Base-by-base conservation (phyloP, 1,139 yeast genomes). In the Hyphopichia burtonii region DNA sequence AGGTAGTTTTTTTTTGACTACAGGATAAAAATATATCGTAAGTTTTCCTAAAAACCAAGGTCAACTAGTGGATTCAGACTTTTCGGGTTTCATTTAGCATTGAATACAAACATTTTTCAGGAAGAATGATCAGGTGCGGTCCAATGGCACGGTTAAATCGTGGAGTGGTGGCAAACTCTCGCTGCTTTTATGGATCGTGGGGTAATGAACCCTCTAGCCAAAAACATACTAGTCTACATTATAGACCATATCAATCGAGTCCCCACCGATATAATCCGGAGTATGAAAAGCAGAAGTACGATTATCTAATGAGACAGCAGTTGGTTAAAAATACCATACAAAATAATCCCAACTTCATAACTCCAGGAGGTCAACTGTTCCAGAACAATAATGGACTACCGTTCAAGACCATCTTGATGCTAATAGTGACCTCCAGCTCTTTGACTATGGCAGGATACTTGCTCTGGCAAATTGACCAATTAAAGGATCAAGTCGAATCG, bases 391-490 rank as follows among this genome's bases (percentile, higher is more conserved):
- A 44, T 28, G 41, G 52, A 31, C 45, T 56, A 18, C 51, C 65
- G 9, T 41, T 61, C 27, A 49, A 49, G n/a, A 59, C 68, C 2
- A 53, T 61, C 1, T 17, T 59, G 3, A 11, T 60, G 6, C 44
- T 64, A 12, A 47, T 61, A 3, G 56, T 54, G 0, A 46, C 57
- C 3, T 53, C 69, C 3, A 55, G 63, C 36, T 45, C 62, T 2
- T 40, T 59, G 11, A 52, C 66, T 5, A 59, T 65, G 62, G 45
- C 50, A 2, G 31, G 55, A 0, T 67, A 64, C 42, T 59, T 58
- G 16, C 15, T 11, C n/a, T 31, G 34, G 34, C 34, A 31, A 31
- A 36, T 53, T 3, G 39, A 54, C 9, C 65, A 65, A 44, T 39
- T 54, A n/a, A 31, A 31, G 12, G 14, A 32, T 46, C 30, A 52